Evolutionary conservation across 2,329 filamentous ascomycete species (phyloP).

Genomic region (Hypoxylon sp.): DNA sequence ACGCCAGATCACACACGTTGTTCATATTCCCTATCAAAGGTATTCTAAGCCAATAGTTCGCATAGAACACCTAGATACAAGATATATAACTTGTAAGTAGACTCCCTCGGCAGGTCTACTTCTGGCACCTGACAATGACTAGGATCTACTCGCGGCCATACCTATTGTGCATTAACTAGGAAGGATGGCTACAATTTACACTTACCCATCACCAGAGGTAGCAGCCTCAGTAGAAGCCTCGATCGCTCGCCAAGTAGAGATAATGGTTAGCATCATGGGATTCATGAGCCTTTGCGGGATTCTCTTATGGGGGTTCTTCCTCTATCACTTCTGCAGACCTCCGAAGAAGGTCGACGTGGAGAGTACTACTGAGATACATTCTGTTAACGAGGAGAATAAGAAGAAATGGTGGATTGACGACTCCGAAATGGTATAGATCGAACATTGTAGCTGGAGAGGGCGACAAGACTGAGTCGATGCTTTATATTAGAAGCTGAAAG

Average conservation of each 20-base stretch:
- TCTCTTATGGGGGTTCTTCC: constrained; percentile 29
- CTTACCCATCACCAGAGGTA: constrained; percentile 9
- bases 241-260: constrained; percentile 20
- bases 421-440: constrained; percentile 8
- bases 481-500: neutral
- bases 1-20: constrained; percentile 14
- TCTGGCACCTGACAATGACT: neutral
- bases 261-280: constrained; percentile 25
- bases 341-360: constrained; percentile 21
- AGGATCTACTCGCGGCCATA: neutral
- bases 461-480: neutral
- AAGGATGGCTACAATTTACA: constrained; percentile 22
- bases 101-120: neutral
- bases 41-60: constrained; percentile 24
- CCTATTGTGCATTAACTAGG: constrained; percentile 14
- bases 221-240: constrained; percentile 24
- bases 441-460: neutral
- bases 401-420: constrained; percentile 39
- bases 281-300: constrained; percentile 32
- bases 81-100: constrained; percentile 2
- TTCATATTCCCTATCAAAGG: constrained; percentile 26
- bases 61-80: neutral
- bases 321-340: constrained; percentile 34
- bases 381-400: neutral
- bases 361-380: constrained; percentile 22